Conservation (phyloP, 441 rosid genomes). For the Erodium moschatum region DNA sequence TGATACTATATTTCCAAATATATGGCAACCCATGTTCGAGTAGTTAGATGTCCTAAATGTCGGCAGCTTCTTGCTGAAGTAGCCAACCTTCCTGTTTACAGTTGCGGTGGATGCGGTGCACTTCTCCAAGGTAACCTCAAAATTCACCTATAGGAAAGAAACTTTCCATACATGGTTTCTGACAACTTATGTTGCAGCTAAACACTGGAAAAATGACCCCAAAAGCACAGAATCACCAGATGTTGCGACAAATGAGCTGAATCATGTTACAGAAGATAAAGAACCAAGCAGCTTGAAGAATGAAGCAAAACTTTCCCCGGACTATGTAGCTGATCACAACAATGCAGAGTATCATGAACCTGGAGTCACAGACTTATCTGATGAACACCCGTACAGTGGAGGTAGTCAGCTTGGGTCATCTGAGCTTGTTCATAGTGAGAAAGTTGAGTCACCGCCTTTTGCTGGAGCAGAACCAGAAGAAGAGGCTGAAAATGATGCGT, state of each 20-base stretch:
- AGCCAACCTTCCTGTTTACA: constrained; percentile 49
- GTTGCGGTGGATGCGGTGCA: constrained; percentile 64
- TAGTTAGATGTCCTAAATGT: constrained; percentile 84
- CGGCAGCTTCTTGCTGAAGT: constrained; percentile 51
- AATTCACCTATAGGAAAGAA: neutral
- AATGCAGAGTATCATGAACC: constrained; percentile 8
- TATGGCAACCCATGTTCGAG: constrained; percentile 33
- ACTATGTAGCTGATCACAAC: constrained; percentile 20
- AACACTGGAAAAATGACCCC: constrained; percentile 30
- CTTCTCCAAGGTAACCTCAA: constrained; percentile 53
- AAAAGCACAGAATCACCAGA: constrained; percentile 22
- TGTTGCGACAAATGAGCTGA: constrained; percentile 23
- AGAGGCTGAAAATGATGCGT: constrained; percentile 18
- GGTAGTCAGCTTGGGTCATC: too few relatives aligned
- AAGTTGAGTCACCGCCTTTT: constrained; percentile 20
- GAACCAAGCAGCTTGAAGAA: constrained; percentile 31
- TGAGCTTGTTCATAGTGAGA: neutral
- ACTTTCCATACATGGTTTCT: neutral
- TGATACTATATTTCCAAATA: neutral
- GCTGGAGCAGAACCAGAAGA: constrained; percentile 18
- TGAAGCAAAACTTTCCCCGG: constrained; percentile 26
- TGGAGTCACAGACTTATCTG: too few relatives aligned
- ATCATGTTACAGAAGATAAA: constrained; percentile 25
- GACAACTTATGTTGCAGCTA: constrained; percentile 38
- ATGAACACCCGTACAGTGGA: too few relatives aligned